Base-by-base conservation (phyloP, 2,329 filamentous ascomycete genomes). In the Hyphodiscus sp. region DNA sequence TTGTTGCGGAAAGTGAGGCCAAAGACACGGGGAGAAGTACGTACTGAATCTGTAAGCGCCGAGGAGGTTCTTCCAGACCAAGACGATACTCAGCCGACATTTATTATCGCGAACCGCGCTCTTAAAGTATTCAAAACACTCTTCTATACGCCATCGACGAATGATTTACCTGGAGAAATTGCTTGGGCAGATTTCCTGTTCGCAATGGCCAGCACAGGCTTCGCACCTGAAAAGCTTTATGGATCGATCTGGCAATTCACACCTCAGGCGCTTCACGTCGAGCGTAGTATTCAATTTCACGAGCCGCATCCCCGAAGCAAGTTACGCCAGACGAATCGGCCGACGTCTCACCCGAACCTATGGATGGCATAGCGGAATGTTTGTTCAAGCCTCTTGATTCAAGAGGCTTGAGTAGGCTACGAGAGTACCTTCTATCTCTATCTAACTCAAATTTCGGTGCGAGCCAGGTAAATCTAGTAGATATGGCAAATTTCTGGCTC, bases 191-290 rank as follows among this genome's bases (percentile, higher is more conserved):
- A 82, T 49, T 78, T 82, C 54, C 60, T 81, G 2, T 73, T 75
- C 53, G 78, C 78, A 0, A 76, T 83, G 74, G 57, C 60, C 0
- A 68, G 69, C 0, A 70, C 71, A 0, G 81, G 79, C 0, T 82
- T 85, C 50, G 55, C 61, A 0, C 72, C 73, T 0, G 68, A 80
- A 65, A 83, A 85, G 65, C 70, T 83, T 0, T 81, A 82, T 54
- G 79, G 80, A 0, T 83, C 78, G 1, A 76, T 76, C 0, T 85
- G 82, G 82, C 76, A 82, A 11, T 85, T 85, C 56, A 70, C 68
- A 15, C 76, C 76, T 2, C 42, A 38, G 0, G 51, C 19, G 9
- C 30, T 61, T 4, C 71, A 75, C 50, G 69, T 74, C 0, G 68
- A 74, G 41, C 65, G 74, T 3, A 74, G 72, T 20, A 84, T 85